These are phyloP conservation scores for Naumovozyma castellii DNA, from an alignment of 805 yeast species.

Conservation along the genomic window DNA sequence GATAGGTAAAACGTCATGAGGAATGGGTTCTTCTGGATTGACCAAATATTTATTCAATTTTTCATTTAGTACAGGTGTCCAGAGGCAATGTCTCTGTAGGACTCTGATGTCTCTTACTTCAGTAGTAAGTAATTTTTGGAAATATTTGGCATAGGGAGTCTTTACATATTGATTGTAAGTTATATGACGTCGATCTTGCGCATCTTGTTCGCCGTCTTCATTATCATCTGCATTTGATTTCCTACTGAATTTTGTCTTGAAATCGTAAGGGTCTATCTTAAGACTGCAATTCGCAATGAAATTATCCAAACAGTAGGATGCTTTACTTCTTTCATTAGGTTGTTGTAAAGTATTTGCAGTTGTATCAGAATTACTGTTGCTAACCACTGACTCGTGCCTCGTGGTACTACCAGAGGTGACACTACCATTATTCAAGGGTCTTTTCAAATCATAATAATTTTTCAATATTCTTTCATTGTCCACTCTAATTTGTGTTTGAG, in stretches of 20 bases:
- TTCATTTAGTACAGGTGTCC: conserved; percentile 21
- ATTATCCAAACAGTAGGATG: neutral
- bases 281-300: neutral
- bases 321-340: neutral
- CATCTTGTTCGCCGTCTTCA: too few species aligned
- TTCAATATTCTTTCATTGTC: conserved; percentile 11
- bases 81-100: conserved; percentile 20
- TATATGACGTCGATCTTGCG: too few species aligned
- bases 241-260: neutral
- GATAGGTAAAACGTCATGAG: conserved; percentile 11
- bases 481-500: conserved; percentile 3
- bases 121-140: conserved; percentile 16
- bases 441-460: conserved; percentile 7
- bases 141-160: conserved; percentile 17
- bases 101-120: conserved; percentile 12
- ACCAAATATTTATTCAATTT: conserved; percentile 7
- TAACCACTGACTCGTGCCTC: neutral
- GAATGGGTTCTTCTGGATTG: neutral
- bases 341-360: neutral
- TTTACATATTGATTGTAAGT: neutral
- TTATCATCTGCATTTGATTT: too few species aligned
- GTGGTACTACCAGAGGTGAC: neutral
- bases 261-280: neutral
- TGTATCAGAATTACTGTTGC: too few species aligned
- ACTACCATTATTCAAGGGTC: neutral